Evolutionary conservation across 441 rosid genomes (phyloP).

Genomic region (Brassica hybrid): DNA sequence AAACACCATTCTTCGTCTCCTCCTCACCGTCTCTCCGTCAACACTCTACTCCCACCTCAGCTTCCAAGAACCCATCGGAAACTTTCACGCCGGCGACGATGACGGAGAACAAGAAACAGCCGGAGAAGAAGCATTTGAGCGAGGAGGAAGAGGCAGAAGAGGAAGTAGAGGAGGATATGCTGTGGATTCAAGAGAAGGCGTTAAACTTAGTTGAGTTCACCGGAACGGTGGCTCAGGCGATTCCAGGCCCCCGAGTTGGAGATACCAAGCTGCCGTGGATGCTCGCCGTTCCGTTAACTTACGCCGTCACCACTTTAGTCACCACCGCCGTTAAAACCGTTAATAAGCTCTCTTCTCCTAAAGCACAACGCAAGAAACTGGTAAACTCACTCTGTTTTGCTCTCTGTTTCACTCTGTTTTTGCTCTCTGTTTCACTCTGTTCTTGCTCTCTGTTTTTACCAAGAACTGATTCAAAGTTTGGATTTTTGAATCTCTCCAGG

Average conservation of each 20-base stretch:
- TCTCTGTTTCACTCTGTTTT: neutral
- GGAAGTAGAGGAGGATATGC: constrained; percentile 79
- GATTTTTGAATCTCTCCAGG: constrained; percentile 52
- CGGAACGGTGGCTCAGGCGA: constrained; percentile 86
- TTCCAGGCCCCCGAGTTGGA: constrained; percentile 97
- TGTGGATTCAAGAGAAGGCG: no score
- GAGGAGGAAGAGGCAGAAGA: constrained; percentile 53
- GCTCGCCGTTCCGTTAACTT: constrained; percentile 82
- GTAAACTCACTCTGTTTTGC: constrained; percentile 39
- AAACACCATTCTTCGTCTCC: constrained; percentile 33
- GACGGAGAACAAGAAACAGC: constrained; percentile 35
- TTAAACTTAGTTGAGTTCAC: constrained; percentile 91
- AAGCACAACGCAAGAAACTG: constrained; percentile 67
- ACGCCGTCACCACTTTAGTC: constrained; percentile 71
- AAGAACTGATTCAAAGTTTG: neutral
- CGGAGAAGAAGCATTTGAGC: constrained; percentile 27
- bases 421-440: neutral
- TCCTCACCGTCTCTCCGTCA: constrained; percentile 39
- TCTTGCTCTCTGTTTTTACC: neutral
- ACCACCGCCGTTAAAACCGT: constrained; percentile 80
- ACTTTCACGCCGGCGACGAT: neutral
- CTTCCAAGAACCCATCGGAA: constrained; percentile 45
- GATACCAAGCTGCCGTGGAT: constrained; percentile 90
- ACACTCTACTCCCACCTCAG: constrained; percentile 35
- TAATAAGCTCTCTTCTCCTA: constrained; percentile 75